phyloP scores from a whole-genome alignment of 2,329 filamentous ascomycete species.

The Macrophomina phaseolina region DNA sequence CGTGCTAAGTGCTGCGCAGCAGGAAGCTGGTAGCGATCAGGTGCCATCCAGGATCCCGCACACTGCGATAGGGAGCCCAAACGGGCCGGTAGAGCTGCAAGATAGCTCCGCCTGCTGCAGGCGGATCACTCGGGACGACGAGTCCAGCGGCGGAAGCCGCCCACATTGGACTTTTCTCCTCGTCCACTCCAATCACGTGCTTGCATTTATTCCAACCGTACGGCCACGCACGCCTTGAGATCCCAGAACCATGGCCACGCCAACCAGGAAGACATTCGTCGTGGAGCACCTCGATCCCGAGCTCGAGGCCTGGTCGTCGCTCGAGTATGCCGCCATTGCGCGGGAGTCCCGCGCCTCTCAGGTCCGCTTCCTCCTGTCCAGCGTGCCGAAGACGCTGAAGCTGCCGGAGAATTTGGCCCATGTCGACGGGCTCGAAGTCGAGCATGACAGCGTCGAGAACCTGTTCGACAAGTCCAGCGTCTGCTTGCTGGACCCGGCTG shows the following conservation, averaged over 20 bases:
- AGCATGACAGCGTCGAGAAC: slow-evolving; percentile 80
- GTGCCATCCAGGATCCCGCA: not conserved
- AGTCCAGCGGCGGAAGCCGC: slow-evolving; percentile 6
- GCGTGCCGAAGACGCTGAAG: slow-evolving; percentile 71
- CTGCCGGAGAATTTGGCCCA: slow-evolving; percentile 63
- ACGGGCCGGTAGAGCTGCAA: slow-evolving; percentile 18
- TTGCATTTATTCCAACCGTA: not conserved
- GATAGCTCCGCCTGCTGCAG: slow-evolving; percentile 17
- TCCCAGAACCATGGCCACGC: slow-evolving; percentile 17
- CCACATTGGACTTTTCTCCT: slow-evolving; percentile 4
- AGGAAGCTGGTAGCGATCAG: slow-evolving; percentile 15
- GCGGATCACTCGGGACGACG: slow-evolving; percentile 8
- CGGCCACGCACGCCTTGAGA: not conserved
- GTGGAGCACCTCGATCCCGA: slow-evolving; percentile 97
- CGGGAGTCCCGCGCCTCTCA: slow-evolving; percentile 73
- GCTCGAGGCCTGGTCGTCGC: slow-evolving; percentile 88
- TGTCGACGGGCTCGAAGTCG: slow-evolving; percentile 70
- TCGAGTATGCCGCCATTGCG: slow-evolving; percentile 90
- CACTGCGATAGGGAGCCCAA: not conserved
- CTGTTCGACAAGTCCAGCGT: slow-evolving; percentile 80
- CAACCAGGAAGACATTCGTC: slow-evolving; percentile 74
- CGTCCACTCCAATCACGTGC: not conserved
- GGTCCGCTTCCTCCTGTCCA: slow-evolving; percentile 80
- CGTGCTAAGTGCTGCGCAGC: slow-evolving; percentile 7
- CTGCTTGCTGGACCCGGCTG: slow-evolving; percentile 88